A percentile compares a stretch with the other conserved stretches of the same genome.
Evolutionary conservation across 805 yeast genomes (phyloP).

Genomic region (Lipomyces chichibuensis): DNA sequence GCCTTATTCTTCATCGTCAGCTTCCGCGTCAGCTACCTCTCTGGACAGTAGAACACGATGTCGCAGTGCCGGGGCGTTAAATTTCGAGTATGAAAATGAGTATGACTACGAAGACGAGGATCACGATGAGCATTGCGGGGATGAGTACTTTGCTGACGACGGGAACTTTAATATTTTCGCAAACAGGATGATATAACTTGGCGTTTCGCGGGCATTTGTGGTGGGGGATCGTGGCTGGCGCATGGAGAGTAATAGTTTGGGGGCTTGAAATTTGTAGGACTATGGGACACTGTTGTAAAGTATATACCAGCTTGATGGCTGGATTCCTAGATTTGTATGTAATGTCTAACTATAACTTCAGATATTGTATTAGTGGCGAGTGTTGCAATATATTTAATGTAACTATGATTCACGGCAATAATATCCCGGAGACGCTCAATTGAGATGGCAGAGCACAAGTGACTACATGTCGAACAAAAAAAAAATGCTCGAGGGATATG

Average conservation of each 20-base stretch:
- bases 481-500: too few relatives aligned
- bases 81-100: constrained; percentile 12
- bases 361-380: too few relatives aligned
- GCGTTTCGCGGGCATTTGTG: not conserved
- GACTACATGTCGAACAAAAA: too few relatives aligned
- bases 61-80: not conserved
- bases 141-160: constrained; percentile 30
- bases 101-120: not conserved
- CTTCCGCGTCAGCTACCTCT: not conserved
- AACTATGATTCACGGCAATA: too few relatives aligned
- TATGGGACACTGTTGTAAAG: too few relatives aligned
- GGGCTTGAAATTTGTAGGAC: too few relatives aligned
- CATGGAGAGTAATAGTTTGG: not conserved
- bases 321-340: too few relatives aligned
- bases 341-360: too few relatives aligned
- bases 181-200: constrained; percentile 13
- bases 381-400: too few relatives aligned
- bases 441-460: too few relatives aligned
- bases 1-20: not conserved
- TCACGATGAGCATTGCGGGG: constrained; percentile 28
- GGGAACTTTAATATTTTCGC: constrained; percentile 29
- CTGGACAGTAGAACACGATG: not conserved
- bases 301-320: too few relatives aligned
- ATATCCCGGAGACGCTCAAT: too few relatives aligned
- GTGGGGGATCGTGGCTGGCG: not conserved